Evolutionary conservation across 1,284 basidiomycete species (phyloP).

Genomic region (Leucoagaricus sp.): DNA sequence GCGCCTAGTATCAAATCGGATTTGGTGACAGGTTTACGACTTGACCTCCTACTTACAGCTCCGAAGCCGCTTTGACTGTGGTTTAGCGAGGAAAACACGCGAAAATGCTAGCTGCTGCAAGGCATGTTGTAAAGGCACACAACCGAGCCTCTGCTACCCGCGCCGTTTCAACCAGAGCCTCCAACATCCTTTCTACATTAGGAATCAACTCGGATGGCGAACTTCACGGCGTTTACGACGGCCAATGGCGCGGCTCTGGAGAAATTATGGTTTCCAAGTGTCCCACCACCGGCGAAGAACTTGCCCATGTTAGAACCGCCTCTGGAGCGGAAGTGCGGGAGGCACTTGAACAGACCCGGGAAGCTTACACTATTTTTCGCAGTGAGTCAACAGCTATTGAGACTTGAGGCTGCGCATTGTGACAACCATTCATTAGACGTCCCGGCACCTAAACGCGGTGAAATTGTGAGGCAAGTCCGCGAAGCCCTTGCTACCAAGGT

Average conservation of each 20-base stretch:
- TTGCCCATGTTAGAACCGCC: conserved; percentile 71
- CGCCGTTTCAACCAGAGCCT: conserved; percentile 62
- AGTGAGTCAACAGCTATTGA: conserved; percentile 30
- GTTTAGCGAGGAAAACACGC: no score
- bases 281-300: conserved; percentile 75
- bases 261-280: conserved; percentile 69
- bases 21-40: not conserved
- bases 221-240: conserved; percentile 75
- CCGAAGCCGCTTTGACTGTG: not conserved
- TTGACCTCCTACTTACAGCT: not conserved
- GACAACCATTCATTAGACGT: conserved; percentile 39
- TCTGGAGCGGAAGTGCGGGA: conserved; percentile 67
- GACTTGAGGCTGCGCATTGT: not conserved
- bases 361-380: conserved; percentile 74
- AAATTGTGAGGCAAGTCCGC: conserved; percentile 86
- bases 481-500: conserved; percentile 83
- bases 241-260: conserved; percentile 75
- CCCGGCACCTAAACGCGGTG: conserved; percentile 87
- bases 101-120: conserved; percentile 7
- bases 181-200: conserved; percentile 60
- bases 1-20: conserved; percentile 4
- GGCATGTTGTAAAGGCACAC: conserved; percentile 1
- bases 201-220: conserved; percentile 58
- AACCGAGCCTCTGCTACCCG: conserved; percentile 23
- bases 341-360: conserved; percentile 62